Evolutionary conservation across 768 basidiomycete genomes (phyloP), one percentile per base, ranked within the genome.

Genomic region (Rhizopogon roseolus): DNA sequence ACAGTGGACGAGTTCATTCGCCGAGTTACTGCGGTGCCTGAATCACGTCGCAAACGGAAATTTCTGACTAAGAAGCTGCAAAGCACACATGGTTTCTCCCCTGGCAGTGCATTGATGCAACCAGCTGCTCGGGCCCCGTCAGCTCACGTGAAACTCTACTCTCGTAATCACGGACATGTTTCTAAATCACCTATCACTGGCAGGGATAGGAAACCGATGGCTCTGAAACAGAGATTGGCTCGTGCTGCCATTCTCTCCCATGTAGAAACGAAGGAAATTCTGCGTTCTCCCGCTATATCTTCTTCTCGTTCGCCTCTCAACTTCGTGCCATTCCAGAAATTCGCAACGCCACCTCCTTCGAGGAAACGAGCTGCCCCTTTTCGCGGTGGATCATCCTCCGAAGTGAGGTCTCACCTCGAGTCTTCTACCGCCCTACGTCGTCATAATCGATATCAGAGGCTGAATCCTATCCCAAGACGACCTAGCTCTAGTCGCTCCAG

Each of bases 1-100:
- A 66, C 66, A 5, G 63, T 70, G 40, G 67, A 69, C 22, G 42
- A 9, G 10, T 68, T 69, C 48, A 61, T 68, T 50, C 59, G 57
- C 8, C 10, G 27, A 46, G 56, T 59, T 4, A 45, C 27, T 5
- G 56, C 51, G 46, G 14, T 11, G 14, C 17, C 49, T 10, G 49
- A 22, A 43, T 39, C 41, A 17, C 28, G 11, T 37, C 43, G 46
- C 6, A 43, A 42, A 28, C 43, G 41, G 41, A 40, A 28, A 10
- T 36, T 32, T 17, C 25, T 40, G 36, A 44, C 44, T 14, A 36
- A 36, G n/a, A 27, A 49, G 8, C 4, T 53, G 40, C n/a, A 19
- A 41, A 36, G 27, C 14, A 22, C 37, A 19, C 4, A 4, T 36
- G n/a, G 36, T 39, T 36, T 7, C 8, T 51, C 34, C 22, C 48